phyloP scores from a whole-genome alignment of 352 stramenopile genomes.

The Phytophthora quininea region DNA sequence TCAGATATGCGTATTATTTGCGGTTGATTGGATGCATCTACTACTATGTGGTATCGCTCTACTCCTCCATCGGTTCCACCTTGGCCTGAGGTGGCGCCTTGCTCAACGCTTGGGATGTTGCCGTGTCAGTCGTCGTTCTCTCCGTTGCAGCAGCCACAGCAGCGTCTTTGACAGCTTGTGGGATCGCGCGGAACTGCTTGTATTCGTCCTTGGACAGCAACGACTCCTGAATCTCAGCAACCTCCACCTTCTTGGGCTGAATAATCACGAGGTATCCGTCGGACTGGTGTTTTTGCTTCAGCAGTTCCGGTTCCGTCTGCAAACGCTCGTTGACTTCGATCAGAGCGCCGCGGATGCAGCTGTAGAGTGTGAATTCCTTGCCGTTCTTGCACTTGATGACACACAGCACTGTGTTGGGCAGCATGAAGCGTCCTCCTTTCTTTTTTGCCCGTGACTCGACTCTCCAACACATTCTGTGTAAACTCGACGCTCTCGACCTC shows the following conservation, averaged over 20 bases:
- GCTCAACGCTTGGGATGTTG: constrained; percentile 7
- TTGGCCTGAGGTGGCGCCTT: constrained; percentile 12
- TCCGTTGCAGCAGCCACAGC: background rate
- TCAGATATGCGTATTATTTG: no score
- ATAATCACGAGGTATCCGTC: constrained; percentile 85
- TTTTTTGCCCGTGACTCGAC: constrained; percentile 85
- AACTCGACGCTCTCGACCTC: constrained; percentile 71
- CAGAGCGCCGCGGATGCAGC: constrained; percentile 80
- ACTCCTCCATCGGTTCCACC: constrained; percentile 30
- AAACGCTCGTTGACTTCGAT: constrained; percentile 84
- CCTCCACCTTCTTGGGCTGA: constrained; percentile 79
- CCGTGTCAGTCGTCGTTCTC: background rate
- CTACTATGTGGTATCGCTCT: constrained; percentile 17
- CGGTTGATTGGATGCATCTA: constrained; percentile 1
- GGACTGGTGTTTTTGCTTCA: constrained; percentile 70
- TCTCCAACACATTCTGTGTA: constrained; percentile 64
- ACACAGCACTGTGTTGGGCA: constrained; percentile 70
- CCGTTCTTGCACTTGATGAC: constrained; percentile 73
- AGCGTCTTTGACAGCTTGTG: constrained; percentile 14
- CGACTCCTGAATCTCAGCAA: constrained; percentile 83
- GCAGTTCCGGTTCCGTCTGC: constrained; percentile 54
- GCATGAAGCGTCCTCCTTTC: constrained; percentile 78
- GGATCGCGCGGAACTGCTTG: constrained; percentile 65
- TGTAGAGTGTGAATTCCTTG: constrained; percentile 65
- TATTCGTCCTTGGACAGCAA: constrained; percentile 84